phyloP scores from a whole-genome alignment of 768 basidiomycete species.

The Xerocomellus chrysenteron region DNA sequence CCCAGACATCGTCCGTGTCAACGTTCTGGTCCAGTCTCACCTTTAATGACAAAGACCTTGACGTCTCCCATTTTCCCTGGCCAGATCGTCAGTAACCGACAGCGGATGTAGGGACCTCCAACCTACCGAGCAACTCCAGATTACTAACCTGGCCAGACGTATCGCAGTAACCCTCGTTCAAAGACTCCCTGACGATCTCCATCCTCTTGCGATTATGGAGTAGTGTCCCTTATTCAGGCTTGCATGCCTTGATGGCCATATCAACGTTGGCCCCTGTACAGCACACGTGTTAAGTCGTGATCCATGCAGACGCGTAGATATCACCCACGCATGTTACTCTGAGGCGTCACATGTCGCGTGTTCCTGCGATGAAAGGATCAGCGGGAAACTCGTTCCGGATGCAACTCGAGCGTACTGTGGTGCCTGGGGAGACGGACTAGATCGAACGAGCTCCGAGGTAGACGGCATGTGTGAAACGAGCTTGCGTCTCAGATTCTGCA shows the following conservation, averaged over 20 bases:
- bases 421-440: slow-evolving; percentile 14
- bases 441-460: too few relatives aligned
- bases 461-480: too few relatives aligned
- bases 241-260: slow-evolving; percentile 71
- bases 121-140: slow-evolving; percentile 59
- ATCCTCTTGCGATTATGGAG: slow-evolving; percentile 66
- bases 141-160: slow-evolving; percentile 62
- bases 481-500: too few relatives aligned
- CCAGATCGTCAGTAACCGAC: slow-evolving; percentile 2
- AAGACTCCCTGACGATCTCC: slow-evolving; percentile 68
- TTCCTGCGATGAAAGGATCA: slow-evolving; percentile 11
- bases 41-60: slow-evolving; percentile 63
- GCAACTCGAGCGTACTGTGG: slow-evolving; percentile 17
- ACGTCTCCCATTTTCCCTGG: slow-evolving; percentile 62
- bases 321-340: slow-evolving; percentile 42
- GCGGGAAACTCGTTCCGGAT: neutral
- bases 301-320: neutral
- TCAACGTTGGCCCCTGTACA: slow-evolving; percentile 57
- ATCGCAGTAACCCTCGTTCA: slow-evolving; percentile 85
- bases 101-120: neutral
- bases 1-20: neutral
- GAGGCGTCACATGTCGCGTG: slow-evolving; percentile 38
- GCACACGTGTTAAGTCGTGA: neutral
- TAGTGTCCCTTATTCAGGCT: slow-evolving; percentile 60
- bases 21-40: slow-evolving; percentile 39